Base-by-base conservation (phyloP, 2,329 filamentous ascomycete species). In the Phoma herbarum region DNA sequence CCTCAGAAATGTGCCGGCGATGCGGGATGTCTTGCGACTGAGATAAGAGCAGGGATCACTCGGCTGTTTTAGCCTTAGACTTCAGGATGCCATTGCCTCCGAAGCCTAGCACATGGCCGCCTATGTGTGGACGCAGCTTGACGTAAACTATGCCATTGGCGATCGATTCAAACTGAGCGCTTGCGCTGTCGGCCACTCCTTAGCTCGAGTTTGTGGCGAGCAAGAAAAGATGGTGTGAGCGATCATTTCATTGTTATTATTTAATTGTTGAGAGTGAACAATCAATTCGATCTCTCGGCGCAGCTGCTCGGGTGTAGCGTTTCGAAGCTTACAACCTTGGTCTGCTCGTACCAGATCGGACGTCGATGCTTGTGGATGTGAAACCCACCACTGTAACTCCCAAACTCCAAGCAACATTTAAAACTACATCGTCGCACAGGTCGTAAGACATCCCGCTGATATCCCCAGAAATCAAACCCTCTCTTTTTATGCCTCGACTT, bases 401-500 rank as follows among this genome's bases (percentile, higher is more conserved):
- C 22, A 54, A 64, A 66, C 63, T 57, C 63, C 63, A 51, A 46
- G 20, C 45, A 46, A 51, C 41, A 46, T 35, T 45, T 25, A 52
- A 45, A 56, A 41, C 23, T 22, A 22, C 46, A n/a, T 51, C 23
- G 48, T 51, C 46, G 45, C 28, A 42, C 41, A 10, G 18, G 28
- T 44, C 22, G 31, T 47, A 39, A 23, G 18, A 12, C 35, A 12
- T 12, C 16, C 25, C 18, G 26, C 16, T 23, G 28, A 45, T n/a
- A 12, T 14, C n/a, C 20, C 25, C 26, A 2, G n/a, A 49, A 22
- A 20, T 8, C 11, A 20, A 22, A 33, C 29, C n/a, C 14, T n/a
- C 3, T 4, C 3, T 18, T 18, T 7, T 66, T 39, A 71, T 50
- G 50, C 65, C 61, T 81, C 78, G 26, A 63, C 47, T n/a, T 79